These are phyloP conservation scores for Tetradesmus lagerheimii DNA, from an alignment of 139 green algal species.

Conservation along the genomic window DNA sequence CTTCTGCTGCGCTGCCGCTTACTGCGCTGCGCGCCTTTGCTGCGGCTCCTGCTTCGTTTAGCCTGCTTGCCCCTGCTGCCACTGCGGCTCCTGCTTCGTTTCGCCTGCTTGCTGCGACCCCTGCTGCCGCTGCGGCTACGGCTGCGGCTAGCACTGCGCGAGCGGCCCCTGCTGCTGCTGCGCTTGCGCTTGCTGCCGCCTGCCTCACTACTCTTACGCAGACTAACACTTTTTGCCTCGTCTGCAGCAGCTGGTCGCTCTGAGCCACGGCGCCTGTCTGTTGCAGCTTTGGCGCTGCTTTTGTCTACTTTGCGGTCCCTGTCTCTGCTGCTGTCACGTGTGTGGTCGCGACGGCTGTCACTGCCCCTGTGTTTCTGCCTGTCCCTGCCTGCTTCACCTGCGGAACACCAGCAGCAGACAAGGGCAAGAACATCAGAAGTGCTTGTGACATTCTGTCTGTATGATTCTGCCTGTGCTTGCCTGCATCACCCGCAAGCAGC, in stretches of 20 bases:
- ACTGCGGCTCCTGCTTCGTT: neutral
- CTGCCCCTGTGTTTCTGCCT: conserved; percentile 13
- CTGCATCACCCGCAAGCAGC: neutral
- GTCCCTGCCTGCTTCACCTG: neutral
- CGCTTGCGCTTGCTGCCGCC: neutral
- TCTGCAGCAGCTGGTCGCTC: neutral
- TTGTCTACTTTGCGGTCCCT: neutral
- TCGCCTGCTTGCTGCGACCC: too few relatives aligned
- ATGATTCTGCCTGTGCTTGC: too few relatives aligned
- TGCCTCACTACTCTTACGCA: neutral
- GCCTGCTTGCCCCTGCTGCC: neutral
- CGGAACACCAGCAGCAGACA: too few relatives aligned
- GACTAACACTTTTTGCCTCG: neutral
- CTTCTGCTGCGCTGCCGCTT: conserved; percentile 26
- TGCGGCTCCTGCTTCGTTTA: neutral
- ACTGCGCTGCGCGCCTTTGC: neutral
- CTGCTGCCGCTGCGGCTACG: neutral
- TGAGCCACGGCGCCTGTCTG: neutral
- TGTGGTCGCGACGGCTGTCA: neutral
- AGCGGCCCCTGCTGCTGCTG: neutral
- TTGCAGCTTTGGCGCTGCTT: neutral
- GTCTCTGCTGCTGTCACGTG: conserved; percentile 20
- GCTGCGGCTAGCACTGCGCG: too few relatives aligned
- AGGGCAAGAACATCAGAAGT: too few relatives aligned
- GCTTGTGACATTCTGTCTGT: too few relatives aligned